Evolutionary conservation across 805 yeast species (phyloP), one percentile per base, ranked within the genome.

Genomic region (Wickerhamiella dianesei): DNA sequence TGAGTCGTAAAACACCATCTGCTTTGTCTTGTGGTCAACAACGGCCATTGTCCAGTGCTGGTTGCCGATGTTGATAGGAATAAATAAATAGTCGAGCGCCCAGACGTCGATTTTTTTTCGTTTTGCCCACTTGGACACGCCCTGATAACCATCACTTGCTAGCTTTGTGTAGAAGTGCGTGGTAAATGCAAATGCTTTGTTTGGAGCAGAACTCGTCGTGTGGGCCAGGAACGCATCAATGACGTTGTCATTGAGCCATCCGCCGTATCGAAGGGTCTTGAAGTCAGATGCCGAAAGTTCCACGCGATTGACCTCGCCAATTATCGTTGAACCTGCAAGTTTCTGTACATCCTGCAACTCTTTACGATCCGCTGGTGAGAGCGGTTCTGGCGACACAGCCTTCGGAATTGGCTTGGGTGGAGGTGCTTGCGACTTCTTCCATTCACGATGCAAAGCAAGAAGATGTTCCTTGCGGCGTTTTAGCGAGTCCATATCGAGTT

Each of bases 11-110:
- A 83, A 89, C 16, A 73, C 67, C 46, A 89, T 78, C 39, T 74
- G 68, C 53, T 72, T 70, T 3, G 69, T 64, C 40, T 63, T 64
- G 50, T 86, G 75, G 62, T 92, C 80, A 19, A 89, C 71, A 37
- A 80, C 81, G 0, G 89, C 87, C 22, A 87, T 65, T 1, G 94
- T 92, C 98, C 98, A 92, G 63, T 92, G 98, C 1, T 88, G 75
- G 47, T 79, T 77, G 64, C 75, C 73, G 20, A 82, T 68, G 57
- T 92, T 92, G n/a, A 92, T 79, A 0, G 98, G 98, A 8, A 83
- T 79, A 50, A 89, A 71, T 9, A 92, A 71, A 50, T 74, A 68
- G 41, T 80, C 81, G 53, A 82, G 67, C 40, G 74, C 71, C 3
- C 76, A 70, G 5, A 89, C 77, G 51, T 79, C 74, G 45, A 76